phyloP scores from a whole-genome alignment of 495 filamentous ascomycete genomes.

The Podospora tetraspora region DNA sequence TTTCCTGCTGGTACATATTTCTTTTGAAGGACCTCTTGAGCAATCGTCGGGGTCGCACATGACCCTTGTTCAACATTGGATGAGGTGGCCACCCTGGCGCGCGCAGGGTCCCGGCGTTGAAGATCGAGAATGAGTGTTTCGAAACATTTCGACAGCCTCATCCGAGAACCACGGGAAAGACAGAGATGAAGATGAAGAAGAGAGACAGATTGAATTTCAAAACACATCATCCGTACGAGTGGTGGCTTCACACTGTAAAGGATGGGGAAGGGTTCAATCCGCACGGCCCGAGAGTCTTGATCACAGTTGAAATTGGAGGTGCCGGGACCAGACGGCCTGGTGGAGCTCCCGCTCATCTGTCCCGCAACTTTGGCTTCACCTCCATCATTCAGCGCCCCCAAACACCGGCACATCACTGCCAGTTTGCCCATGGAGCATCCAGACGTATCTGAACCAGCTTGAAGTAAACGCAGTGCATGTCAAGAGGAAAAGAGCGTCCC shows the following conservation, averaged over 20 bases:
- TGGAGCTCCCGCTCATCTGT: not conserved
- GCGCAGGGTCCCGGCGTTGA: not conserved
- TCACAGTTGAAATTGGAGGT: not conserved
- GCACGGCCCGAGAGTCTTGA: not conserved
- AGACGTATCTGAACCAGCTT: not conserved
- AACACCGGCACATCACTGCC: not conserved
- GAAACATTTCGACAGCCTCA: not conserved
- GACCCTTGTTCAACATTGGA: not conserved
- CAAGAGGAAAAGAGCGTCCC: not conserved
- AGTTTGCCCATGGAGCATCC: not conserved
- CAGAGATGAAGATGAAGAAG: not conserved
- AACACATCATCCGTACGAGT: not conserved
- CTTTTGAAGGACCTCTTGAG: not conserved
- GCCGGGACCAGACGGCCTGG: not conserved
- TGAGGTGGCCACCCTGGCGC: not conserved
- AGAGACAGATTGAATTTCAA: not conserved
- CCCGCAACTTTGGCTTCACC: not conserved
- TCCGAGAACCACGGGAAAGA: not conserved
- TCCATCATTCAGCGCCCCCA: not conserved
- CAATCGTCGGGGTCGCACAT: not conserved
- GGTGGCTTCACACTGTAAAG: not conserved
- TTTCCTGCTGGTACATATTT: not conserved
- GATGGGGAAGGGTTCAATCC: not conserved
- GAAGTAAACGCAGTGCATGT: no score
- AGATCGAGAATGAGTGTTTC: not conserved